Conservation (phyloP, 345 rosid genomes). For the Lepidium africanum region DNA sequence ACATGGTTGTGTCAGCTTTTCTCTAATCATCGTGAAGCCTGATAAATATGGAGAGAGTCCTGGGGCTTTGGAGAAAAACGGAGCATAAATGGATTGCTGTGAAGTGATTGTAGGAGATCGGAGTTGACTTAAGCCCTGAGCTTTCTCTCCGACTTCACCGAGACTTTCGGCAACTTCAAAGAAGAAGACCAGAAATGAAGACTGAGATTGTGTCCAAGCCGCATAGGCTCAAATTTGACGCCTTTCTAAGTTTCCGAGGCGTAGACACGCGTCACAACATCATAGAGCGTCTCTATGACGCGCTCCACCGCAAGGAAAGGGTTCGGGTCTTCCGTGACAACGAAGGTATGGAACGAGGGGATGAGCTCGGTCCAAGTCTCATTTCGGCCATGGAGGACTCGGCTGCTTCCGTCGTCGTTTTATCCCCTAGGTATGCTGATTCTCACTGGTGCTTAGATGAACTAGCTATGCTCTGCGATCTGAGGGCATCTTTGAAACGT, state of each 20-base stretch:
- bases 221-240: slow-evolving; percentile 41
- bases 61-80: no score
- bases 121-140: not conserved
- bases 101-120: not conserved
- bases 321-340: slow-evolving; percentile 39
- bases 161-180: not conserved
- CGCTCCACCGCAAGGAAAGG: not conserved
- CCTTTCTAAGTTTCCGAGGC: slow-evolving; percentile 53
- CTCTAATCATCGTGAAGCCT: no score
- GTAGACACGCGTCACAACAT: slow-evolving; percentile 41
- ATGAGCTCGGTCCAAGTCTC: slow-evolving; percentile 33
- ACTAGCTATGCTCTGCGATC: slow-evolving; percentile 34
- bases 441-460: slow-evolving; percentile 51
- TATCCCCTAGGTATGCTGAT: slow-evolving; percentile 33
- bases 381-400: slow-evolving; percentile 45
- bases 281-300: slow-evolving; percentile 20
- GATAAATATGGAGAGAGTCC: no score
- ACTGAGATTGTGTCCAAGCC: not conserved
- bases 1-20: no score
- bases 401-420: slow-evolving; percentile 34
- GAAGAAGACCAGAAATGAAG: slow-evolving; percentile 7
- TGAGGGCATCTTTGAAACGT: not conserved
- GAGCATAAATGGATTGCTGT: not conserved
- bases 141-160: not conserved
- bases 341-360: slow-evolving; percentile 36